Conservation (phyloP, 2,329 filamentous ascomycete genomes). For the Sclerotinia nivalis region DNA sequence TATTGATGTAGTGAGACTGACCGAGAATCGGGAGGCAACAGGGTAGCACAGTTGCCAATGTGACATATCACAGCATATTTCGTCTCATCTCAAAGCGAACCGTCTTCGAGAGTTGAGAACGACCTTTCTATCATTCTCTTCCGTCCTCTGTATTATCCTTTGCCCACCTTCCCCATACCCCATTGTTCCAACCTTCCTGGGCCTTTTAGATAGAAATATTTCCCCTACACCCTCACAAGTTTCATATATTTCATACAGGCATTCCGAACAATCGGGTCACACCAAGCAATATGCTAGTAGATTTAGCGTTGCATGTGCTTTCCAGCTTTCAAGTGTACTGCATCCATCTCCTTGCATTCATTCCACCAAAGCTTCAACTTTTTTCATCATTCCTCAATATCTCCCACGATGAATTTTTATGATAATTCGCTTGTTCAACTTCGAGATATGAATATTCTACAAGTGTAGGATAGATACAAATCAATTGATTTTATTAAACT, state of each 20-base stretch:
- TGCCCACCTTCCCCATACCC: background rate
- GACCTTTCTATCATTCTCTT: background rate
- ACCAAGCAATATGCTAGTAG: background rate
- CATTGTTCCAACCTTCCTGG: background rate
- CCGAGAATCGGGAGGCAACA: background rate
- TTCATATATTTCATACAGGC: background rate
- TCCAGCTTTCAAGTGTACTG: conserved; percentile 19
- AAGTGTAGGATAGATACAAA: background rate
- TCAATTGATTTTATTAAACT: background rate
- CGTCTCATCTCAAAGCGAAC: background rate
- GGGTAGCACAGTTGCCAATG: background rate
- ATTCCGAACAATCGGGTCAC: conserved; percentile 16
- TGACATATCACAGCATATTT: conserved; percentile 1
- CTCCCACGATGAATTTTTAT: background rate
- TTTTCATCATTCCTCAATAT: background rate
- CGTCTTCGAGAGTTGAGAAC: too few species aligned
- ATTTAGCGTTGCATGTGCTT: conserved; percentile 14
- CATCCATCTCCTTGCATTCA: conserved; percentile 7
- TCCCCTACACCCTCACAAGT: background rate
- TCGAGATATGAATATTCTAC: background rate
- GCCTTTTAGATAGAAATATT: background rate
- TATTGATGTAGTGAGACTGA: background rate
- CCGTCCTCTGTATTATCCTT: background rate
- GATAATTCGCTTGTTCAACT: conserved; percentile 1
- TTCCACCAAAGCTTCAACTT: background rate